phyloP scores from a whole-genome alignment of 2,329 filamentous ascomycete species.

The Teratosphaeria nubilosa region DNA sequence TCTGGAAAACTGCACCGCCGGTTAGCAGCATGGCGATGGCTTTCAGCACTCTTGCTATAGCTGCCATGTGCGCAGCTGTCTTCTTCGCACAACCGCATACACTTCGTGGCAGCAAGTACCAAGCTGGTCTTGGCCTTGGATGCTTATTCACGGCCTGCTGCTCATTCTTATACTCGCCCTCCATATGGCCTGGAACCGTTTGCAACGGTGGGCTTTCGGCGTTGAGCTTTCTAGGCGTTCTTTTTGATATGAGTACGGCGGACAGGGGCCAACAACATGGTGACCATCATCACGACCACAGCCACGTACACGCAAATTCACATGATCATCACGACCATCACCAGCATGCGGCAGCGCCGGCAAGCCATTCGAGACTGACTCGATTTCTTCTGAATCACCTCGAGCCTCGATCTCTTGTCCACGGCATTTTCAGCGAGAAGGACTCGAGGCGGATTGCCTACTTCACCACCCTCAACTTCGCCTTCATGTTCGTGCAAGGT shows the following conservation, averaged over 20 bases:
- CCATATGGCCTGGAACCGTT: conserved; percentile 25
- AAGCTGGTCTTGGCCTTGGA: conserved; percentile 24
- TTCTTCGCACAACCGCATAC: conserved; percentile 33
- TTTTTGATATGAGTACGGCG: conserved; percentile 29
- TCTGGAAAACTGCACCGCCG: conserved; percentile 23
- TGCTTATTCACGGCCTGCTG: conserved; percentile 22
- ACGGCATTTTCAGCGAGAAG: conserved; percentile 79
- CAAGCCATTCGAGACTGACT: conserved; percentile 58
- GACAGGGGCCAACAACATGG: conserved; percentile 21
- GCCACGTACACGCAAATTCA: neutral
- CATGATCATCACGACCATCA: conserved; percentile 19
- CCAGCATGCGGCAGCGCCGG: conserved; percentile 23
- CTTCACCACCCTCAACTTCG: conserved; percentile 88
- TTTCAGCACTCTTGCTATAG: conserved; percentile 33
- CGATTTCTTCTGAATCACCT: conserved; percentile 60
- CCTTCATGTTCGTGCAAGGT: conserved; percentile 88
- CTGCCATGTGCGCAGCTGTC: conserved; percentile 33
- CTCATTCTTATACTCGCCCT: conserved; percentile 27
- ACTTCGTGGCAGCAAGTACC: conserved; percentile 27
- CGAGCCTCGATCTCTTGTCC: conserved; percentile 63
- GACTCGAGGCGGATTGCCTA: conserved; percentile 95
- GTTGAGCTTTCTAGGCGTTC: conserved; percentile 28
- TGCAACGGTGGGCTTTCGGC: conserved; percentile 25
- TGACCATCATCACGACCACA: conserved; percentile 24
- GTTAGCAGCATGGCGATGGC: conserved; percentile 25